phyloP scores from a whole-genome alignment of 345 rosid genomes.

The Salix viminalis region DNA sequence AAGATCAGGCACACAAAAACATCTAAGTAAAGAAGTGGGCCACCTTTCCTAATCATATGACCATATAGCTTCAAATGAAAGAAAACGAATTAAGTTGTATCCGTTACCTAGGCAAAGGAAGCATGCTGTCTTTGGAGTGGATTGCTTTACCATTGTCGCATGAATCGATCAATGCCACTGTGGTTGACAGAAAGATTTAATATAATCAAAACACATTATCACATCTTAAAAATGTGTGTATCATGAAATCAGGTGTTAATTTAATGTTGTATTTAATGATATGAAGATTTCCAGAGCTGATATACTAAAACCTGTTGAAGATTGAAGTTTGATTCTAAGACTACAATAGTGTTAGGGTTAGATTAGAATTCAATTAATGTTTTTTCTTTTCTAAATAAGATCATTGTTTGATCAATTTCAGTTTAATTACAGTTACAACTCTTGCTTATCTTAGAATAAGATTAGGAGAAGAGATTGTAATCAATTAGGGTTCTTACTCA shows the following conservation, averaged over 20 bases:
- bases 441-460: no score
- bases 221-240: not conserved
- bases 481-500: no score
- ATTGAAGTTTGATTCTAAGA: no score
- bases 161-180: conserved; percentile 97
- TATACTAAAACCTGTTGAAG: no score
- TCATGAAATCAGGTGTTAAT: not conserved
- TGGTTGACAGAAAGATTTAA: conserved; percentile 13
- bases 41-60: not conserved
- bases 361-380: no score
- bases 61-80: not conserved
- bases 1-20: not conserved
- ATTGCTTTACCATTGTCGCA: conserved; percentile 78
- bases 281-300: no score
- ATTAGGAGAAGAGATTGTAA: no score
- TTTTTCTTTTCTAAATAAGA: no score
- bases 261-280: not conserved
- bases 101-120: conserved; percentile 80
- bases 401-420: no score
- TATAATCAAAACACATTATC: not conserved
- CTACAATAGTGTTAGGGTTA: no score
- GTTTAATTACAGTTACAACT: no score
- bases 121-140: conserved; percentile 91
- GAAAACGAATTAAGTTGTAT: not conserved
- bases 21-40: not conserved